These are phyloP conservation scores for Penicillium parvum DNA, from an alignment of 495 filamentous ascomycete species.

Conservation along the genomic window DNA sequence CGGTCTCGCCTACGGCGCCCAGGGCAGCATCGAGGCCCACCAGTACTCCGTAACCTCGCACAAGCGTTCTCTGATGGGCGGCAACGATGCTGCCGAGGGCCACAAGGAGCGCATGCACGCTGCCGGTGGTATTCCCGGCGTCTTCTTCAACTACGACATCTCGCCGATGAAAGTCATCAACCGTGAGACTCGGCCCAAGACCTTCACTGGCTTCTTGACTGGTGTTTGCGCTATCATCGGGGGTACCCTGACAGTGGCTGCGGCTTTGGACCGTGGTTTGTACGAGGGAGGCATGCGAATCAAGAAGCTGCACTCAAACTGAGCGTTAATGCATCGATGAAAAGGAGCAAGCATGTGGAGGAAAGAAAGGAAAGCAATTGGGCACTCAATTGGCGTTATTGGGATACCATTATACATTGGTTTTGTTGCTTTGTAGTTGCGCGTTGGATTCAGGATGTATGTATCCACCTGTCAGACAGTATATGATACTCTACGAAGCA, in stretches of 20 bases:
- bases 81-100: conserved; percentile 74
- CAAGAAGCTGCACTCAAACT: conserved; percentile 73
- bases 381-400: conserved; percentile 30
- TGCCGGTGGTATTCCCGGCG: conserved; percentile 85
- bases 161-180: conserved; percentile 99
- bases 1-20: conserved; percentile 48
- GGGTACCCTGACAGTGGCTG: conserved; percentile 92
- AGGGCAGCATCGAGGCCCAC: conserved; percentile 91
- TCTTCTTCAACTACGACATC: conserved; percentile 99
- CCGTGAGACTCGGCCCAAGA: conserved; percentile 81
- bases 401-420: conserved; percentile 26
- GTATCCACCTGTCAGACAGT: conserved; percentile 13
- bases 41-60: conserved; percentile 97
- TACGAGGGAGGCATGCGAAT: conserved; percentile 83
- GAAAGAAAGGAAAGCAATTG: conserved; percentile 8
- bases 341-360: conserved; percentile 7
- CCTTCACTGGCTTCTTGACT: conserved; percentile 84
- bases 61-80: conserved; percentile 77
- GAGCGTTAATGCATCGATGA: conserved; percentile 1
- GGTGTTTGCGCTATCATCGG: conserved; percentile 93
- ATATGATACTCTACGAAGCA: conserved; percentile 5
- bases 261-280: conserved; percentile 83
- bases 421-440: conserved; percentile 11
- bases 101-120: conserved; percentile 90
- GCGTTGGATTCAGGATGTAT: conserved; percentile 10